Evolutionary conservation across 306 rosid genomes (phyloP), one percentile per base, ranked within the genome.

Genomic region (Pachyrhizus erosus): DNA sequence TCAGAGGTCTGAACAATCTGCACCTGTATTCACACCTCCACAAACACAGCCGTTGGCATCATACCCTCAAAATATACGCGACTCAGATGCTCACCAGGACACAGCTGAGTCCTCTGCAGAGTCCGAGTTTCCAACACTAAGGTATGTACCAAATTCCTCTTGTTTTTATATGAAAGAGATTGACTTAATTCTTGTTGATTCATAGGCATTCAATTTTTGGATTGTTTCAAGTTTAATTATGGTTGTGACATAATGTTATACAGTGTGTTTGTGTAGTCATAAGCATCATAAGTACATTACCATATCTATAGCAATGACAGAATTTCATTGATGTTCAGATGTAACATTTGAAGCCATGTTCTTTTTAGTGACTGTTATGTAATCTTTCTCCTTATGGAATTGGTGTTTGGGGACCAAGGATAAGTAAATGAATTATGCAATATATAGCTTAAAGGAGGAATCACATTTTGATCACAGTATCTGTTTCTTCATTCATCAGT

Each of bases 31-130:
- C 74, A 96, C 99, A 14, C 99, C 99, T 51, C 97, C 91, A 24
- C 99, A 96, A 88, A 92, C 97, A 27, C 98, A 96, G 40, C 99
- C 99, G 33, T 83, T 96, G 82, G 34, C 96, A 54, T 89, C 99
- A 64, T 89, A 86, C 75, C 96, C 99, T 77, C 93, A 70, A 62
- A 96, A 91, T 88, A 45, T 96, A 60, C 93, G 87, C 24, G 86
- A 89, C 69, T 9, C 82, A 20, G 93, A 90, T 71, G 55, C 49
- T 69, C 91, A 26, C 45, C 92, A 51, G 77, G 96, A 93, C 14
- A 62, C 75, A 48, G 90, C 96, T 23, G 94, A 91, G 87, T 43
- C 98, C 75, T 89, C 98, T 55, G 88, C 88, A 0, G 97, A 92
- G 82, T 86, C 99, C 0, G 99, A 93, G 86, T 93, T 91, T 82